These are phyloP conservation scores for Trametes cingulata DNA, from an alignment of 768 basidiomycete genomes.

Conservation along the genomic window DNA sequence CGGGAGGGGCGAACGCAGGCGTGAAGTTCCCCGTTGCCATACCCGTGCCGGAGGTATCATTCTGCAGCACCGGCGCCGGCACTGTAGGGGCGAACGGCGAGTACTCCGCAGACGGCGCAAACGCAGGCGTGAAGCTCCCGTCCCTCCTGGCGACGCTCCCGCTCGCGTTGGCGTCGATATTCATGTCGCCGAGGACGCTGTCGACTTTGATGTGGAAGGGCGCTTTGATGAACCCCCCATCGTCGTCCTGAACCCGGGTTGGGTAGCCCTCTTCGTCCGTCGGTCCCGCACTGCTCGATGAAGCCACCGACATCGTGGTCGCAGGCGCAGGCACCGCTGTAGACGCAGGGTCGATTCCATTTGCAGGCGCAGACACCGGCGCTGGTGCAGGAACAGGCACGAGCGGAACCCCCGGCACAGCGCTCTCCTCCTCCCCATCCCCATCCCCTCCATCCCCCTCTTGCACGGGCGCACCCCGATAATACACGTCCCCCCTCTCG, in stretches of 20 bases:
- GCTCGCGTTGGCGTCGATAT: too few species aligned
- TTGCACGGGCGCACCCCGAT: slow-evolving; percentile 52
- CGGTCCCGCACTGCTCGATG: too few species aligned
- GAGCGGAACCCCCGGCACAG: background rate
- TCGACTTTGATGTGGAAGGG: slow-evolving; percentile 3
- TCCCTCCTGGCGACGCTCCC: background rate
- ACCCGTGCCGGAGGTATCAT: background rate
- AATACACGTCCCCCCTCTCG: slow-evolving; percentile 57
- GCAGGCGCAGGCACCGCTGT: too few species aligned
- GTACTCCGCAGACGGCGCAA: background rate
- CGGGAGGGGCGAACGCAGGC: background rate
- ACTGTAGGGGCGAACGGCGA: background rate
- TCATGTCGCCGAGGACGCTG: background rate
- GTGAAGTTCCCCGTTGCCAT: too few species aligned
- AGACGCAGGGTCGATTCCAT: too few species aligned
- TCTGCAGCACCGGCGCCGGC: too few species aligned
- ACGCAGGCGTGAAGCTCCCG: slow-evolving; percentile 3
- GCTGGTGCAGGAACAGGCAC: too few species aligned
- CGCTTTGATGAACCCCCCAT: background rate
- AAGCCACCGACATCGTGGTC: too few species aligned
- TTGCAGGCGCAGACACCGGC: too few species aligned
- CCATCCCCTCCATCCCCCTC: background rate
- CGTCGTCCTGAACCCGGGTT: background rate
- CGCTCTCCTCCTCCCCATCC: background rate
- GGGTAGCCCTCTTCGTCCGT: too few species aligned